Percentiles rank a stretch among this genome's conserved stretches.
Conservation (phyloP, 768 basidiomycete species). For the Erythrobasidium yunnanense region DNA sequence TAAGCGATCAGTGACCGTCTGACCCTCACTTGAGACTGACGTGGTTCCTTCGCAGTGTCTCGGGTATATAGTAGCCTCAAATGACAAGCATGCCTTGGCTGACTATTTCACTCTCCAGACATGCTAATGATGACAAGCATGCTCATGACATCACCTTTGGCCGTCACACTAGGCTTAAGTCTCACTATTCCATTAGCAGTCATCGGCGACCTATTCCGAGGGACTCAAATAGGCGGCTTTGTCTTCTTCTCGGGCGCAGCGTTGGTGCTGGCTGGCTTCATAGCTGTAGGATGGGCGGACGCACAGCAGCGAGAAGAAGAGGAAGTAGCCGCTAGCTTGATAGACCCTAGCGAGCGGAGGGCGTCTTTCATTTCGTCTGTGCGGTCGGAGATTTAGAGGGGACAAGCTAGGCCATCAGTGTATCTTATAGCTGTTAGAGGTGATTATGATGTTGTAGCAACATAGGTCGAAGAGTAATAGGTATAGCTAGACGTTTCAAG, state of each 20-base stretch:
- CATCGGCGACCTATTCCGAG: slow-evolving; percentile 21
- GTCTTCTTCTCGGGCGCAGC: slow-evolving; percentile 2
- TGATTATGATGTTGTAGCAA: background rate
- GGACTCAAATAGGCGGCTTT: slow-evolving; percentile 13
- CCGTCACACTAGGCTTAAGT: slow-evolving; percentile 82
- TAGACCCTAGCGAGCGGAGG: background rate
- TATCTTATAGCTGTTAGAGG: background rate
- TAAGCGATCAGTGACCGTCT: background rate
- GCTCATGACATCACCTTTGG: slow-evolving; percentile 90
- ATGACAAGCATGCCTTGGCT: background rate
- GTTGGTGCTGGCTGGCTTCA: slow-evolving; percentile 17
- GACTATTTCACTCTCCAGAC: too few species aligned
- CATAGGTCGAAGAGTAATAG: too few species aligned
- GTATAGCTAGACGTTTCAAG: too few species aligned
- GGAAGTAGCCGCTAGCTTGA: background rate
- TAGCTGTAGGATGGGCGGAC: slow-evolving; percentile 18
- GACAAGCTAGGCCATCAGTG: background rate
- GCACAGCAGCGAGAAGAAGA: background rate
- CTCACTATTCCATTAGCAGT: slow-evolving; percentile 80
- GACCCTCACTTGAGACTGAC: background rate
- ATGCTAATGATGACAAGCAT: slow-evolving; percentile 68
- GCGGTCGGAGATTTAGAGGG: background rate
- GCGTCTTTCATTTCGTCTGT: background rate
- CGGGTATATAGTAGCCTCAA: background rate
- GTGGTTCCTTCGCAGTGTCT: background rate